Conservation (phyloP, 768 basidiomycete species). For the Lepiota venenata region DNA sequence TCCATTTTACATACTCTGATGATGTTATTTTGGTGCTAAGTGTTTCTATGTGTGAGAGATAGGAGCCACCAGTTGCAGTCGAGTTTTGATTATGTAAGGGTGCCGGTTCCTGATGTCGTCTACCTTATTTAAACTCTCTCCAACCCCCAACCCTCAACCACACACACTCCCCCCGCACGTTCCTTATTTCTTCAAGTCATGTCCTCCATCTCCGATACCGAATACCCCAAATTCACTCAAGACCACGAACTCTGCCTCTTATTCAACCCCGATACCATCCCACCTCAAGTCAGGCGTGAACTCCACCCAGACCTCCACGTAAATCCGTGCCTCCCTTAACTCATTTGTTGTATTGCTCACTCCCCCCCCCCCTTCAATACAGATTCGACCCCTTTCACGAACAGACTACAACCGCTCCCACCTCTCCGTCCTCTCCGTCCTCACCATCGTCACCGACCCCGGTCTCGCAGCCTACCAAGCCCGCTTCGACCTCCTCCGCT, state of each 20-base stretch:
- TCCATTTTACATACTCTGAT: too few species aligned
- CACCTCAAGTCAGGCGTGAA: constrained; percentile 52
- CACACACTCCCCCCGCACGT: background rate
- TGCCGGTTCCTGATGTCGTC: too few species aligned
- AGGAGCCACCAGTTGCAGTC: too few species aligned
- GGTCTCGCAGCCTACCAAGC: constrained; percentile 65
- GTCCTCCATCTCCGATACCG: background rate
- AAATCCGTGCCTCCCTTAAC: too few species aligned
- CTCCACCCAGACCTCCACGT: constrained; percentile 71
- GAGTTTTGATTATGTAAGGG: too few species aligned
- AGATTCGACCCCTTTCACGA: constrained; percentile 90
- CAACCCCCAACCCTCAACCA: constrained; percentile 1
- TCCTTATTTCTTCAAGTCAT: background rate
- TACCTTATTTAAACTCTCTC: constrained; percentile 6
- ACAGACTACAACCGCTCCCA: constrained; percentile 83
- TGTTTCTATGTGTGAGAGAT: too few species aligned
- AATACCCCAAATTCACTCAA: constrained; percentile 11
- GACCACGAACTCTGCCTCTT: constrained; percentile 72
- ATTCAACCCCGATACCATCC: constrained; percentile 72
- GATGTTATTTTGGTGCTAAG: too few species aligned
- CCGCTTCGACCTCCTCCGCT: constrained; percentile 62
- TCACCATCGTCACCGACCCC: constrained; percentile 66
- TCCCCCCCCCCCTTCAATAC: constrained; percentile 22
- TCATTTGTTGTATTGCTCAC: too few species aligned
- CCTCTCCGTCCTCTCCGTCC: constrained; percentile 77